Conservation (phyloP, 768 basidiomycete genomes). For the Macrocybe gigantea region DNA sequence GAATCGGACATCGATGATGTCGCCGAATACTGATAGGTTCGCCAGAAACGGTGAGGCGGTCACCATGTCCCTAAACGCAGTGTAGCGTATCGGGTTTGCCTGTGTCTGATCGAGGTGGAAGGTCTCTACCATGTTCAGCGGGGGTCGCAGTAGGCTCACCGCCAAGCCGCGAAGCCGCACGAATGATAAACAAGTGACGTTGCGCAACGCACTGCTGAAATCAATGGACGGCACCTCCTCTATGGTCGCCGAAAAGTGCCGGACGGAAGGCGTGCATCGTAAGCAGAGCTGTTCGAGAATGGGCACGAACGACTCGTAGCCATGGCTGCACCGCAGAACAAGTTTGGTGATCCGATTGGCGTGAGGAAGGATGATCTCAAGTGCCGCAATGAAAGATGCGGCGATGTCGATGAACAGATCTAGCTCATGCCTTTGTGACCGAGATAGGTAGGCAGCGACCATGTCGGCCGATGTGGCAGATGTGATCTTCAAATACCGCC, state of each 20-base stretch:
- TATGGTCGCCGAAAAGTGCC: too few species aligned
- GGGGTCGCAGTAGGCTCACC: conserved; percentile 32
- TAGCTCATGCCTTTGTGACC: neutral
- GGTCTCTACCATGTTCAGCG: conserved; percentile 25
- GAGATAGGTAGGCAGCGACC: neutral
- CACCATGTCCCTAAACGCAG: conserved; percentile 27
- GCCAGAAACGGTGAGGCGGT: conserved; percentile 17
- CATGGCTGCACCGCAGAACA: conserved; percentile 22
- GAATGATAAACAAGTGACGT: conserved; percentile 18
- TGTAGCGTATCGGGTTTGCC: conserved; percentile 26
- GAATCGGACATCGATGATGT: conserved; percentile 21
- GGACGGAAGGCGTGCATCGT: too few species aligned
- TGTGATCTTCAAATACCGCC: neutral
- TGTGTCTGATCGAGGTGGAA: conserved; percentile 42
- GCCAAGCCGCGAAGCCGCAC: conserved; percentile 41
- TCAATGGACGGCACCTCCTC: too few species aligned
- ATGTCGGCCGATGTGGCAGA: neutral
- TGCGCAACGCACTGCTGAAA: too few species aligned
- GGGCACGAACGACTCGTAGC: conserved; percentile 18
- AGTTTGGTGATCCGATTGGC: conserved; percentile 24
- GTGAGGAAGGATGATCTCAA: conserved; percentile 34
- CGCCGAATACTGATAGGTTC: conserved; percentile 39
- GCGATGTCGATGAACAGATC: conserved; percentile 6
- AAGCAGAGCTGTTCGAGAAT: conserved; percentile 28
- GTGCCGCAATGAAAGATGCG: conserved; percentile 11